phyloP scores from a whole-genome alignment of 1,284 basidiomycete species.

The Cryptococcus sp. region DNA sequence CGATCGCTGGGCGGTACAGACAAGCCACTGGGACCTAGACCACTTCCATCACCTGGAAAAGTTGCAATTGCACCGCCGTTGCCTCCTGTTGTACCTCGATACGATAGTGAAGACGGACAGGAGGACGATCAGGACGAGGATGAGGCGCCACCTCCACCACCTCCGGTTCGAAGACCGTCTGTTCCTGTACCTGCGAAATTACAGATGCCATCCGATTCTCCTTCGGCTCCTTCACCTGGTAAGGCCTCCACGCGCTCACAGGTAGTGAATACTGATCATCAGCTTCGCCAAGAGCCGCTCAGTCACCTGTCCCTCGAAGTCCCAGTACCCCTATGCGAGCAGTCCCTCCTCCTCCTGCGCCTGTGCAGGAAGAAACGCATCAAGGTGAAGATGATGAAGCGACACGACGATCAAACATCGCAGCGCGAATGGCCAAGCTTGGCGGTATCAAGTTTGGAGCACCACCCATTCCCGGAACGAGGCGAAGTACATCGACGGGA shows the following conservation, averaged over 20 bases:
- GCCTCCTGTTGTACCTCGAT: conserved; percentile 23
- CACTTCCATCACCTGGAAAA: conserved; percentile 17
- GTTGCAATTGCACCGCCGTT: conserved; percentile 11
- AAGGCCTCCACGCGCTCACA: background rate
- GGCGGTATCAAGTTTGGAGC: conserved; percentile 78
- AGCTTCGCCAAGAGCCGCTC: conserved; percentile 4
- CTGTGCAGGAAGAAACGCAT: conserved; percentile 3
- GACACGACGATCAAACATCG: conserved; percentile 71
- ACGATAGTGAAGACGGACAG: conserved; percentile 27
- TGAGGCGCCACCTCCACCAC: conserved; percentile 16
- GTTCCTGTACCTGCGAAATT: conserved; percentile 15
- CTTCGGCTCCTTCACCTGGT: conserved; percentile 3
- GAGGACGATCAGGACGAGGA: conserved; percentile 20
- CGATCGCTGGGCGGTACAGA: conserved; percentile 9
- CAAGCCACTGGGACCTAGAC: conserved; percentile 19
- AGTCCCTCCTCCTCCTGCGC: conserved; percentile 1
- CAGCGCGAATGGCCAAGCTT: conserved; percentile 81
- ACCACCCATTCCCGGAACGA: conserved; percentile 28
- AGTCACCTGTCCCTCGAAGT: conserved; percentile 1
- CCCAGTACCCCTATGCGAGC: background rate
- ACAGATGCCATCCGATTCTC: conserved; percentile 5
- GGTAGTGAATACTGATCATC: background rate
- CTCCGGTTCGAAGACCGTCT: conserved; percentile 13
- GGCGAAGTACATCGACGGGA: conserved; percentile 11
- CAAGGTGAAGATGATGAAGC: conserved; percentile 55